Conservation (phyloP, 495 filamentous ascomycete genomes). For the Hypoxylon crocopeplum region DNA sequence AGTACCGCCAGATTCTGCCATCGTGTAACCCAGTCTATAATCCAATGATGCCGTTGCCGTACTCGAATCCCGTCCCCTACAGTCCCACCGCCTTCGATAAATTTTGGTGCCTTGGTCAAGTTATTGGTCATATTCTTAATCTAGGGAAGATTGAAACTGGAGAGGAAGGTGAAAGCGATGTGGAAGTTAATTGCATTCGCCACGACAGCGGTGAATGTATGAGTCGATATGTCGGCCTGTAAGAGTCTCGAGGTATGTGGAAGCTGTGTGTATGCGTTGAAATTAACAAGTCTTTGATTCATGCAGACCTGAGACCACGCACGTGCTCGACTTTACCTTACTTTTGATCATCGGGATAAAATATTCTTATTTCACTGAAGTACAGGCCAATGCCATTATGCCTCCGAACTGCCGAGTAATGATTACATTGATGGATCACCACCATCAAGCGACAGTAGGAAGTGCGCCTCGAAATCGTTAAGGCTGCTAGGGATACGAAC, state of each 20-base stretch:
- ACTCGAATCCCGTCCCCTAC: neutral
- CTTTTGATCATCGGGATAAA: too few relatives aligned
- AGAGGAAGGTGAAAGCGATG: slow-evolving; percentile 1
- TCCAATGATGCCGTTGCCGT: slow-evolving; percentile 2
- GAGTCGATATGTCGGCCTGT: neutral
- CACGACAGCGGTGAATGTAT: slow-evolving; percentile 23
- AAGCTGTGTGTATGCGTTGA: neutral
- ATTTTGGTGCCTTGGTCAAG: neutral
- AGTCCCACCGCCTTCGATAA: neutral
- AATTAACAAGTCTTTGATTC: too few relatives aligned
- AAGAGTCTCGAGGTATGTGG: neutral
- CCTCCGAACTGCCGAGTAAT: neutral
- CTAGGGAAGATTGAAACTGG: neutral
- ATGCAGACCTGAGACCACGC: too few relatives aligned
- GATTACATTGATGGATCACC: neutral
- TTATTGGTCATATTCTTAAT: neutral
- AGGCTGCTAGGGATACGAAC: too few relatives aligned
- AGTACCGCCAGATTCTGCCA: slow-evolving; percentile 2
- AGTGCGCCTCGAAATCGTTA: too few relatives aligned
- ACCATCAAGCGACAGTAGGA: too few relatives aligned
- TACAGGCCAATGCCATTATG: neutral
- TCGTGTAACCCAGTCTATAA: slow-evolving; percentile 13
- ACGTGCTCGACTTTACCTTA: too few relatives aligned
- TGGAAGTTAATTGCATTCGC: slow-evolving; percentile 1
- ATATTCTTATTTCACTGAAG: too few relatives aligned